Conservation (phyloP, 2,329 filamentous ascomycete species). For the Botrytis pseudocinerea region DNA sequence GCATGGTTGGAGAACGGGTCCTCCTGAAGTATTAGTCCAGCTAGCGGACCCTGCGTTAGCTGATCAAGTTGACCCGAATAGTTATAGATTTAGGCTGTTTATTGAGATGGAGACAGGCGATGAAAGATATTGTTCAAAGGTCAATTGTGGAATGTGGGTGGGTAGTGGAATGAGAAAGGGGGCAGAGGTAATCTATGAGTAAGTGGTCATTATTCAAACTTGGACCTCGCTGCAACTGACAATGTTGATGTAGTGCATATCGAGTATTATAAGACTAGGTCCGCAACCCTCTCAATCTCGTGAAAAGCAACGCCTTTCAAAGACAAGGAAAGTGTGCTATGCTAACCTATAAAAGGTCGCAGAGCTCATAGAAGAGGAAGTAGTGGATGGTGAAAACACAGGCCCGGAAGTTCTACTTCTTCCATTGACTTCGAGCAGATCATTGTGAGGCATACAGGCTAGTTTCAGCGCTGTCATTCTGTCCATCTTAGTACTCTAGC, state of each 20-base stretch:
- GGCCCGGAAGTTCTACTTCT: neutral
- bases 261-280: constrained; percentile 24
- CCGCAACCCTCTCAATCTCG: neutral
- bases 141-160: constrained; percentile 54
- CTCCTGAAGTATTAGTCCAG: constrained; percentile 43
- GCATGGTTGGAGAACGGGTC: constrained; percentile 50
- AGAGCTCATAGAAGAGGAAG: too few species aligned
- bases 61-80: constrained; percentile 37
- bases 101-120: constrained; percentile 53
- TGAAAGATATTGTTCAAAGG: constrained; percentile 50
- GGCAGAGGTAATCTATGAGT: constrained; percentile 51
- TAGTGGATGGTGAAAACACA: neutral
- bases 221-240: constrained; percentile 11
- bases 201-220: constrained; percentile 24
- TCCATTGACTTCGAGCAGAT: neutral
- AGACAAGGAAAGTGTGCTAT: neutral
- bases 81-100: constrained; percentile 52
- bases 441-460: neutral
- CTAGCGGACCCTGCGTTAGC: constrained; percentile 35
- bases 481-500: neutral
- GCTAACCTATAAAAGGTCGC: neutral
- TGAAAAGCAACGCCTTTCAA: neutral
- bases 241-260: constrained; percentile 27
- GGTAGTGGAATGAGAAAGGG: constrained; percentile 51
- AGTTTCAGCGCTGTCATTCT: neutral